Evolutionary conservation across 306 rosid species (phyloP).

Genomic region (Aeschynomene evenia): DNA sequence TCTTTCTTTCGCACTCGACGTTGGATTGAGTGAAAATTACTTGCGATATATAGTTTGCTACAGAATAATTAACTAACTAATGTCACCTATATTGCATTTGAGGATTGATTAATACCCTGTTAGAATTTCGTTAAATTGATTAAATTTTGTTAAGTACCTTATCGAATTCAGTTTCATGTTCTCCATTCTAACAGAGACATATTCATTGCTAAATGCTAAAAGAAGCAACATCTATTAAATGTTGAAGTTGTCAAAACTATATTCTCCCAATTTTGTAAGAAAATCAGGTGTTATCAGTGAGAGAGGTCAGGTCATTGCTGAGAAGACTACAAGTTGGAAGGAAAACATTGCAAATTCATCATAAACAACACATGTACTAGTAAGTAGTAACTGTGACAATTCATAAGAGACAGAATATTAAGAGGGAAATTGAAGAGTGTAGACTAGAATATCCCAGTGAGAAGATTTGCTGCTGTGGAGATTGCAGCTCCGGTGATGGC

Average conservation of each 20-base stretch:
- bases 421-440: neutral
- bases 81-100: neutral
- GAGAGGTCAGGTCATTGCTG: neutral
- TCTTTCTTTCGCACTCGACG: no score
- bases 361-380: slow-evolving; percentile 4
- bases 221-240: neutral
- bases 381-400: slow-evolving; percentile 7
- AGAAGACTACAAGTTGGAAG: neutral
- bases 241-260: neutral
- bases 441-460: slow-evolving; percentile 57
- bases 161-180: no score
- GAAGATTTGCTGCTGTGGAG: slow-evolving; percentile 84
- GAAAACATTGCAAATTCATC: slow-evolving; percentile 6
- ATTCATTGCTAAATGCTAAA: neutral
- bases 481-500: slow-evolving; percentile 92
- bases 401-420: neutral
- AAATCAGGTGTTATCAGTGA: neutral
- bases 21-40: no score
- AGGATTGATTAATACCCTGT: neutral
- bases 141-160: no score
- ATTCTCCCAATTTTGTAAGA: neutral
- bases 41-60: no score
- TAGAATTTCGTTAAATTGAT: no score
- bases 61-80: no score
- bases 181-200: no score